Evolutionary conservation across 2,329 filamentous ascomycete genomes (phyloP).

Genomic region (Talaromyces albobiverticillius): DNA sequence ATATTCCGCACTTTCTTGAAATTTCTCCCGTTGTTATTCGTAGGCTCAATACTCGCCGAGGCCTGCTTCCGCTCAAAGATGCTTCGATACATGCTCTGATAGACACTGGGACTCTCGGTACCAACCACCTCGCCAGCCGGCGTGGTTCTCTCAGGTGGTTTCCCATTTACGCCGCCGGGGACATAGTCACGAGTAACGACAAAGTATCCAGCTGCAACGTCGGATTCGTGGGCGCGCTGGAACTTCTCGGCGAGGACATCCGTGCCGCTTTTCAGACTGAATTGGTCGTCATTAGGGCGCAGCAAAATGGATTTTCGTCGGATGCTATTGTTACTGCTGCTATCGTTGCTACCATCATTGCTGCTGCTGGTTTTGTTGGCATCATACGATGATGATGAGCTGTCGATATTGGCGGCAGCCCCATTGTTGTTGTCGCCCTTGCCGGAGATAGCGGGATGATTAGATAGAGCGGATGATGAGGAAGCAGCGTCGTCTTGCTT

Average conservation of each 20-base stretch:
- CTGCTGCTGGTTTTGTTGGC: not conserved
- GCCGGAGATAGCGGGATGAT: not conserved
- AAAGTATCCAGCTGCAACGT: conserved; percentile 88
- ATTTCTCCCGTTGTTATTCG: conserved; percentile 40
- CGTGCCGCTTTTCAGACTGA: conserved; percentile 60
- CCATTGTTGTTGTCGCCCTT: not conserved
- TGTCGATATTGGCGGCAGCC: no score
- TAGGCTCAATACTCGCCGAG: conserved; percentile 53
- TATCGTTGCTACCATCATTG: not conserved
- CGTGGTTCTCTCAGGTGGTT: conserved; percentile 81
- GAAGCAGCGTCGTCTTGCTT: not conserved
- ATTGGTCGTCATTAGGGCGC: conserved; percentile 63
- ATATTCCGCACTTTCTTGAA: conserved; percentile 72
- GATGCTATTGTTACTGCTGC: not conserved
- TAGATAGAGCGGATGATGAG: not conserved
- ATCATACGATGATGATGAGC: conserved; percentile 21
- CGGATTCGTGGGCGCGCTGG: conserved; percentile 62
- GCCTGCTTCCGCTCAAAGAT: conserved; percentile 79
- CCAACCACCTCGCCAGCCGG: conserved; percentile 71
- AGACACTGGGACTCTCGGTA: conserved; percentile 83
- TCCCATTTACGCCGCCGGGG: conserved; percentile 86
- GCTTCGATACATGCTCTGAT: conserved; percentile 96
- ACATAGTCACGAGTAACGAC: conserved; percentile 93
- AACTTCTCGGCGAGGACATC: conserved; percentile 60
- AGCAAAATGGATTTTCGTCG: conserved; percentile 15